These are phyloP conservation scores for Panicum virgatum DNA, from an alignment of 202 grass and related monocot genomes.

Conservation along the genomic window DNA sequence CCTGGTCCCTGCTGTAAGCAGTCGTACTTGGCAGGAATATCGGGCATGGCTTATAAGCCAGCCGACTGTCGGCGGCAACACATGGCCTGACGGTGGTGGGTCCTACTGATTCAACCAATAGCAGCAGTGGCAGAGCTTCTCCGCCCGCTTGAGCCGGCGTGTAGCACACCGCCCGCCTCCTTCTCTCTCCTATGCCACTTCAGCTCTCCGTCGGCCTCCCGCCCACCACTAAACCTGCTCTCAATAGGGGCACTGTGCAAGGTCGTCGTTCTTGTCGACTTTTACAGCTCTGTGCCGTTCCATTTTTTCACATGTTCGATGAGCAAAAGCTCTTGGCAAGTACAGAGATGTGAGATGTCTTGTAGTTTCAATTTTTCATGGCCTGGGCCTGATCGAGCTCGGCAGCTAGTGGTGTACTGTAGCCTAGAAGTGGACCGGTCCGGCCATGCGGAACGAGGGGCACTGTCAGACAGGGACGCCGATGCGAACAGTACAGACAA, in stretches of 20 bases:
- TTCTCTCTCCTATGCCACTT: too few species aligned
- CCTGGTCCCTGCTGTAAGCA: neutral
- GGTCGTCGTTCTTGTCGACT: neutral
- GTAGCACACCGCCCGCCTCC: too few species aligned
- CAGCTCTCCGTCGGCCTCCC: too few species aligned
- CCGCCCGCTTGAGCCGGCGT: too few species aligned
- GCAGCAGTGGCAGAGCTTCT: too few species aligned
- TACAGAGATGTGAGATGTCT: neutral
- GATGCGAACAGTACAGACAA: slow-evolving; percentile 23
- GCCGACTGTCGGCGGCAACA: too few species aligned
- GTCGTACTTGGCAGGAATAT: neutral
- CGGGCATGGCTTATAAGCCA: too few species aligned
- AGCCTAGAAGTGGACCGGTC: neutral
- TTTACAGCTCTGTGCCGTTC: neutral
- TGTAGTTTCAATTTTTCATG: neutral
- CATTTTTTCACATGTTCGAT: slow-evolving; percentile 1
- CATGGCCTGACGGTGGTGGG: too few species aligned
- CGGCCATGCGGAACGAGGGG: neutral
- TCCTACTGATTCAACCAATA: too few species aligned
- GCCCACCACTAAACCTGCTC: too few species aligned
- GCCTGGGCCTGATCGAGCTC: neutral
- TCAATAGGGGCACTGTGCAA: neutral
- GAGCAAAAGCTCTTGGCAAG: neutral
- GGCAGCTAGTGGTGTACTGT: neutral
- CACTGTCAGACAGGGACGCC: neutral